Conservation (phyloP, 371 early-diverging fungal genomes). For the Saksenaea vasiformis region DNA sequence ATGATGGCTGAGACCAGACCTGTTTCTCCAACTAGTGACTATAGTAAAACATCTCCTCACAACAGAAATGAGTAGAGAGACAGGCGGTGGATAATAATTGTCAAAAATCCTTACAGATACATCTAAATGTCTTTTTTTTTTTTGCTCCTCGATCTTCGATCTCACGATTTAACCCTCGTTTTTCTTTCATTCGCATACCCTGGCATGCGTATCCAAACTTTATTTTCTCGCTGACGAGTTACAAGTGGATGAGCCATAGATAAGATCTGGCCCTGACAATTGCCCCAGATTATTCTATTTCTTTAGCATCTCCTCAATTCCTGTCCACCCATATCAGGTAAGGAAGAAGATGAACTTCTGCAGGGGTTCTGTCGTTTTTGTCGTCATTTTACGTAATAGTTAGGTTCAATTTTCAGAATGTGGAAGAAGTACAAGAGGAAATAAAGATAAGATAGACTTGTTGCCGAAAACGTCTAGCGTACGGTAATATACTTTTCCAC, state of each 20-base stretch:
- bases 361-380: background rate
- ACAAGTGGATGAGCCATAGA: background rate
- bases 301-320: background rate
- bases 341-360: background rate
- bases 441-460: background rate
- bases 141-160: too few relatives aligned
- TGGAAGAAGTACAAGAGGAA: background rate
- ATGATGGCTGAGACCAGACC: too few relatives aligned
- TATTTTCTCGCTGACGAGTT: background rate
- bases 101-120: too few relatives aligned
- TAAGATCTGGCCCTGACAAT: background rate
- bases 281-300: background rate
- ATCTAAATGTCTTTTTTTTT: too few relatives aligned
- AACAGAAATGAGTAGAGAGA: too few relatives aligned
- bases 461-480: background rate
- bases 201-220: too few relatives aligned
- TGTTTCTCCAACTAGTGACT: too few relatives aligned
- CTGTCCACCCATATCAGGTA: background rate
- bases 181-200: too few relatives aligned
- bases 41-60: too few relatives aligned
- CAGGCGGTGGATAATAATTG: too few relatives aligned
- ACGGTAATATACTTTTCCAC: background rate
- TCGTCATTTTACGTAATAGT: constrained; percentile 5
- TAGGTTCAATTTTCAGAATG: background rate
- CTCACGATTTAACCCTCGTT: too few relatives aligned